A percentile compares a stretch with the other conserved stretches of the same genome.
Conservation (phyloP, 768 basidiomycete species). For the Trametopsis cervina region DNA sequence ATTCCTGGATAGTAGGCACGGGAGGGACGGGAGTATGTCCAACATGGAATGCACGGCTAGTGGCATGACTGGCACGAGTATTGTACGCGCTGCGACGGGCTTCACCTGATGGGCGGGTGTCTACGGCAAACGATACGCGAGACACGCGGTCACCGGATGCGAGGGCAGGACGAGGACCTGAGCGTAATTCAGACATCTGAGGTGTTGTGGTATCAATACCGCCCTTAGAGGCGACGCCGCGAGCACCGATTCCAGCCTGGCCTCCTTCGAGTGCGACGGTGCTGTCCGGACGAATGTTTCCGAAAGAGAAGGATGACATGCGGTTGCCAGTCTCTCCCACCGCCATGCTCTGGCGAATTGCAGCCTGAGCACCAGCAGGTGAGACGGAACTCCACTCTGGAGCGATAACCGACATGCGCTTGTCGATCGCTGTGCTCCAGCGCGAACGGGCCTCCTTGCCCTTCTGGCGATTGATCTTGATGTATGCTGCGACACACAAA, state of each 20-base stretch:
- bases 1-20: conserved; percentile 29
- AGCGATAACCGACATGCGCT: conserved; percentile 78
- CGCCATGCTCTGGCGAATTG: conserved; percentile 65
- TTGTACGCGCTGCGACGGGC: conserved; percentile 32
- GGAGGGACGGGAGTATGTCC: conserved; percentile 36
- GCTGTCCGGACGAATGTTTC: conserved; percentile 37
- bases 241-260: conserved; percentile 35
- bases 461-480: conserved; percentile 46
- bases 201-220: conserved; percentile 17
- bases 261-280: conserved; percentile 39
- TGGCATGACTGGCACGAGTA: conserved; percentile 30
- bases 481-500: conserved; percentile 36
- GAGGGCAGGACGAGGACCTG: conserved; percentile 42
- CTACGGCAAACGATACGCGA: conserved; percentile 66
- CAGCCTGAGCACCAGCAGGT: conserved; percentile 61
- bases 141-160: conserved; percentile 41
- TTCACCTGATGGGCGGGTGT: conserved; percentile 41
- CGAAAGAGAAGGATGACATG: conserved; percentile 49
- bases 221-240: conserved; percentile 18
- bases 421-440: conserved; percentile 65
- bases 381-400: conserved; percentile 73
- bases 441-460: conserved; percentile 45
- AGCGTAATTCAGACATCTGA: conserved; percentile 40
- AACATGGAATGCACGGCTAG: conserved; percentile 37
- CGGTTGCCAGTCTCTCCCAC: conserved; percentile 32